phyloP scores from a whole-genome alignment of 2,329 filamentous ascomycete species.

The Colletotrichum agaves region DNA sequence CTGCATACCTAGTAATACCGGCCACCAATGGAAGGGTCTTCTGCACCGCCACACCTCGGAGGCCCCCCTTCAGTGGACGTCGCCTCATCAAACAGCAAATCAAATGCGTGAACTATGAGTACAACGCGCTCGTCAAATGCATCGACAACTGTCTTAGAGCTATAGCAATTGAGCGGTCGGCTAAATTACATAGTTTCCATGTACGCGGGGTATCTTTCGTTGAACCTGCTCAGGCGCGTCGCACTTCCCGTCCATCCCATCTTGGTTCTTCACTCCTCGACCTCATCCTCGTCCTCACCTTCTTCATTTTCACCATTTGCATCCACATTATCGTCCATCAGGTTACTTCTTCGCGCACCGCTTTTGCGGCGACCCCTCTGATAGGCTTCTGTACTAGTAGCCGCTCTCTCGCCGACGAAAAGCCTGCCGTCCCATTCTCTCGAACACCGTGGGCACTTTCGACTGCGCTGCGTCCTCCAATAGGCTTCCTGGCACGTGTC shows the following conservation, averaged over 20 bases:
- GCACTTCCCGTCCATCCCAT: not conserved
- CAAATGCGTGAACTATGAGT: not conserved
- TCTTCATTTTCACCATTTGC: slow-evolving; percentile 44
- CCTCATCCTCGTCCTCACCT: slow-evolving; percentile 25
- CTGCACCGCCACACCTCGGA: slow-evolving; percentile 30
- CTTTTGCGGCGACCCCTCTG: slow-evolving; percentile 54
- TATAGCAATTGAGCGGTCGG: slow-evolving; percentile 13
- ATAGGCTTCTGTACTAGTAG: slow-evolving; percentile 64
- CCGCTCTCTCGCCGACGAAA: slow-evolving; percentile 67
- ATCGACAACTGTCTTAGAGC: slow-evolving; percentile 4
- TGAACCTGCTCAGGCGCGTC: slow-evolving; percentile 2
- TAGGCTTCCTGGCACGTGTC: slow-evolving; percentile 79
- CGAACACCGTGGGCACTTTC: slow-evolving; percentile 72
- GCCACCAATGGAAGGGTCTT: slow-evolving; percentile 4
- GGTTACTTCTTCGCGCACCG: slow-evolving; percentile 47
- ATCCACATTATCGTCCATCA: slow-evolving; percentile 40
- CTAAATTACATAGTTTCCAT: slow-evolving; percentile 7
- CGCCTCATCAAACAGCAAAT: not conserved
- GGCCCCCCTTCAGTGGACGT: slow-evolving; percentile 16
- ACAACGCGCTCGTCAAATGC: slow-evolving; percentile 4
- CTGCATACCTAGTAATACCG: no score
- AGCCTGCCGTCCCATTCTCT: slow-evolving; percentile 60
- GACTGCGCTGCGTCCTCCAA: slow-evolving; percentile 72
- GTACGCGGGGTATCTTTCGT: slow-evolving; percentile 28
- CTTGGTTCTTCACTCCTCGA: slow-evolving; percentile 15